Evolutionary conservation across 2,329 filamentous ascomycete species (phyloP).

Genomic region (Penicillium hordei): DNA sequence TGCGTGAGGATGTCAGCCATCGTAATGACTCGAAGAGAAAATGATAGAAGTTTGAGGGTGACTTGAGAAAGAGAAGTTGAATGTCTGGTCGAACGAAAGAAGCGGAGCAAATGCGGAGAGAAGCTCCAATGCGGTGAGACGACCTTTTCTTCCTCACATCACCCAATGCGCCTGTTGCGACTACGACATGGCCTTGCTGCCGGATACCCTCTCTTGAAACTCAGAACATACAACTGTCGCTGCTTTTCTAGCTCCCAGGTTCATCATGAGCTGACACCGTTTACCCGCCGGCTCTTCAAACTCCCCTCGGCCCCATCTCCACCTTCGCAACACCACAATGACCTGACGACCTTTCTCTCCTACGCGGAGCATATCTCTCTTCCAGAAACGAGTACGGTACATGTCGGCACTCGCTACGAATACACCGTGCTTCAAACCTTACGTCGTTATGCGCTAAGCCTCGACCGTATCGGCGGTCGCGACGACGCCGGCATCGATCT

Average conservation of each 20-base stretch:
- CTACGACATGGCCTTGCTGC: slow-evolving; percentile 17
- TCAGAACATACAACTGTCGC: not conserved
- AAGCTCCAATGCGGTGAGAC: slow-evolving; percentile 26
- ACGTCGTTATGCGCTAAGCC: slow-evolving; percentile 39
- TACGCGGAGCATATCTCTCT: slow-evolving; percentile 42
- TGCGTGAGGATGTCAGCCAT: slow-evolving; percentile 53
- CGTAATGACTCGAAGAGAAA: not conserved
- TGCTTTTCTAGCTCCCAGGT: slow-evolving; percentile 16
- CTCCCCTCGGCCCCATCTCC: slow-evolving; percentile 36
- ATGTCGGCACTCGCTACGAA: slow-evolving; percentile 50
- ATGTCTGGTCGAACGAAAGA: slow-evolving; percentile 3
- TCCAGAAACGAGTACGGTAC: slow-evolving; percentile 40
- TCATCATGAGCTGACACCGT: slow-evolving; percentile 24
- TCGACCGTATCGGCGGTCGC: slow-evolving; percentile 47
- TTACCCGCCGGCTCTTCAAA: slow-evolving; percentile 39
- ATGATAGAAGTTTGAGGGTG: not conserved
- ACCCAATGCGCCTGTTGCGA: slow-evolving; percentile 22
- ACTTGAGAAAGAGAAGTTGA: not conserved
- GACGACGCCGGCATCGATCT: slow-evolving; percentile 50
- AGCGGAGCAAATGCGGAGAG: slow-evolving; percentile 25
- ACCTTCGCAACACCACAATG: slow-evolving; percentile 37
- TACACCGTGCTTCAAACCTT: slow-evolving; percentile 45
- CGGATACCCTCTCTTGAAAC: not conserved
- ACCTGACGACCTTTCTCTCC: slow-evolving; percentile 42
- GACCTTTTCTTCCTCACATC: slow-evolving; percentile 10